Evolutionary conservation across 2,329 filamentous ascomycete species (phyloP), one percentile per base, ranked within the genome.

Genomic region (Pezicula radicicola): DNA sequence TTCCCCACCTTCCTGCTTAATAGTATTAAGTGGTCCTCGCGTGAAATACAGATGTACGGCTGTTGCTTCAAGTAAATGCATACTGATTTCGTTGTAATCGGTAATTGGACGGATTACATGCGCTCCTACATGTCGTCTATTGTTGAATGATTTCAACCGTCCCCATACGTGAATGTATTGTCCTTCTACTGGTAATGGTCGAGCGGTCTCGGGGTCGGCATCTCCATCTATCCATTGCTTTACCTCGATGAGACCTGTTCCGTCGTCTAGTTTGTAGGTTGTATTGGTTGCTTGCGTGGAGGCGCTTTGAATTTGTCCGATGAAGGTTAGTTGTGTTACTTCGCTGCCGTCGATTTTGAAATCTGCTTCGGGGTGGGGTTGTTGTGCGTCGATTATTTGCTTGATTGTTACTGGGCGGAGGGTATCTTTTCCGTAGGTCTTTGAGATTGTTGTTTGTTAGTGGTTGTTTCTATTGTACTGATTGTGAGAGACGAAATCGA

Each of bases 391-490:
- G 66, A 92, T 76, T 52, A 97, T 81, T 73, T 99, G 94, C 72
- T 97, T 97, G 73, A 97, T 90, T 10, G 94, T 99, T 44, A 97
- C 89, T 1, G 94, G 92, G 42, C 94, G 88, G 48, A 99, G 81
- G 18, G 91, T 92, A 64, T 97, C 91, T 71, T 95, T 89, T 61
- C 81, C 79, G 68, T 88, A 88, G 48, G 36, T 27, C 8, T 55
- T 21, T 54, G 45, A 30, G 50, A 15, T 27, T 42, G 33, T n/a
- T 18, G 28, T 48, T 27, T 25, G 25, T 25, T 25, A 25, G 25
- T 25, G 25, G 25, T 25, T 25, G 25, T 6, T 25, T 25, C 6
- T 25, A 25, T 25, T 25, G 25, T 25, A 5, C 5, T 25, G 25
- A 25, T 41, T 28, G 18, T 15, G 6, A 16, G 15, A 21, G 28